Conservation (phyloP, 345 rosid genomes). For the Populus pruinosa region DNA sequence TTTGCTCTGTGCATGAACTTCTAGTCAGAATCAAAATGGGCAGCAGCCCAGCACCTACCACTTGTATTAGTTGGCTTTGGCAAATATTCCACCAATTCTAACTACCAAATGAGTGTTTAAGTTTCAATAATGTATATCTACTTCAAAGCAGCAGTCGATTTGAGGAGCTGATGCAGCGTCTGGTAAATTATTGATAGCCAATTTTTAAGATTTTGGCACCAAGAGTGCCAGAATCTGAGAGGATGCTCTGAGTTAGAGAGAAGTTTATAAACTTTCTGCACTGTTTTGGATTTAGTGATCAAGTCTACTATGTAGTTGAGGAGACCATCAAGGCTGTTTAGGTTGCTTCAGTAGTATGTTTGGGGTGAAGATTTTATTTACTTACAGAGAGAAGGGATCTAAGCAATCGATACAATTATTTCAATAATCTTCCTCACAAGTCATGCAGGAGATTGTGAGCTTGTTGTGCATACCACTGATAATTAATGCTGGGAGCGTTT, state of each 20-base stretch:
- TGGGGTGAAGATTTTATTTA: not conserved
- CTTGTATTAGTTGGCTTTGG: conserved; percentile 18
- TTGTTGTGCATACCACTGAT: not conserved
- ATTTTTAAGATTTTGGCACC: not conserved
- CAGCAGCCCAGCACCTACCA: conserved; percentile 27
- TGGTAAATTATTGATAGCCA: not conserved
- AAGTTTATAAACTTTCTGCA: not conserved
- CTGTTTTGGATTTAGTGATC: not conserved
- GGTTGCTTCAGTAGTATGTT: not conserved
- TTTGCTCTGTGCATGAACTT: not conserved
- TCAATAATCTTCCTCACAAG: not conserved
- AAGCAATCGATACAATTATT: not conserved
- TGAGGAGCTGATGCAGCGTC: not conserved
- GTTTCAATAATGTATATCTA: not conserved
- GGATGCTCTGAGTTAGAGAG: not conserved
- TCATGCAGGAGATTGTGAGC: no score
- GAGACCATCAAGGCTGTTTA: not conserved
- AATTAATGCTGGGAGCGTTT: not conserved
- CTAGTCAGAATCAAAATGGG: not conserved
- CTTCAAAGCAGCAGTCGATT: not conserved
- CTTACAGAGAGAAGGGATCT: not conserved
- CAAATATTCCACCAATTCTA: conserved; percentile 12
- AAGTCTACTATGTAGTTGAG: not conserved
- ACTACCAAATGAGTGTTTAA: conserved; percentile 3
- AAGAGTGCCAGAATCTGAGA: not conserved